phyloP scores from a whole-genome alignment of 2,329 filamentous ascomycete species.

The Colletotrichum paranaense region DNA sequence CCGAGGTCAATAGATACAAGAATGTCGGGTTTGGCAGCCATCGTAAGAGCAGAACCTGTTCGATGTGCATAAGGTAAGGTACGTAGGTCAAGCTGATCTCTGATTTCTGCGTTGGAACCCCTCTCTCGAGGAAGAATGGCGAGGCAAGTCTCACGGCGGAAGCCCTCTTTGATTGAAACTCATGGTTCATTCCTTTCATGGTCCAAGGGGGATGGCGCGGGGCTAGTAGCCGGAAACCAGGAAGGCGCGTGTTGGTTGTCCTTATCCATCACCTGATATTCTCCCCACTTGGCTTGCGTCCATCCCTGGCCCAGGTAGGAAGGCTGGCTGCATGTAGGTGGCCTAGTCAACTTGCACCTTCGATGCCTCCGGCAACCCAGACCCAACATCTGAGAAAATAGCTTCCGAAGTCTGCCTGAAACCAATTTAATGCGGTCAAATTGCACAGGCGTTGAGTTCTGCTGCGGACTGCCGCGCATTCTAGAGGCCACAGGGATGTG shows the following conservation, averaged over 20 bases:
- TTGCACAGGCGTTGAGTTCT: neutral
- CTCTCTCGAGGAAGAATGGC: neutral
- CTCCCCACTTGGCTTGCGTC: neutral
- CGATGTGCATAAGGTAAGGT: neutral
- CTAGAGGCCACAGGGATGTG: neutral
- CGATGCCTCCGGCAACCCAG: neutral
- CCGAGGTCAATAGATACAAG: constrained; percentile 57
- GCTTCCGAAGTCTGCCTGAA: neutral
- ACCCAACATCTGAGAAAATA: neutral
- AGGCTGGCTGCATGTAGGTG: neutral
- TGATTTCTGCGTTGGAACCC: neutral
- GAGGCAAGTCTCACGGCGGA: neutral
- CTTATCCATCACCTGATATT: neutral
- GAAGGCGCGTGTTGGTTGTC: neutral
- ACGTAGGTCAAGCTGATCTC: neutral
- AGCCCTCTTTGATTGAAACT: neutral
- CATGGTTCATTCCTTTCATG: neutral
- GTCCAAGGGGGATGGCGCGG: too few relatives aligned
- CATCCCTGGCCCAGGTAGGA: neutral
- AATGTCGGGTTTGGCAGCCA: constrained; percentile 37
- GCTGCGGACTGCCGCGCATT: neutral
- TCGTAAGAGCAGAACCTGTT: neutral
- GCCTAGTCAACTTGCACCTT: neutral
- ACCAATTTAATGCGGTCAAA: neutral
- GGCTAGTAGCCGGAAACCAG: too few relatives aligned